These are phyloP conservation scores for Fusarium torulosum DNA, from an alignment of 2,329 filamentous ascomycete genomes.

Conservation along the genomic window DNA sequence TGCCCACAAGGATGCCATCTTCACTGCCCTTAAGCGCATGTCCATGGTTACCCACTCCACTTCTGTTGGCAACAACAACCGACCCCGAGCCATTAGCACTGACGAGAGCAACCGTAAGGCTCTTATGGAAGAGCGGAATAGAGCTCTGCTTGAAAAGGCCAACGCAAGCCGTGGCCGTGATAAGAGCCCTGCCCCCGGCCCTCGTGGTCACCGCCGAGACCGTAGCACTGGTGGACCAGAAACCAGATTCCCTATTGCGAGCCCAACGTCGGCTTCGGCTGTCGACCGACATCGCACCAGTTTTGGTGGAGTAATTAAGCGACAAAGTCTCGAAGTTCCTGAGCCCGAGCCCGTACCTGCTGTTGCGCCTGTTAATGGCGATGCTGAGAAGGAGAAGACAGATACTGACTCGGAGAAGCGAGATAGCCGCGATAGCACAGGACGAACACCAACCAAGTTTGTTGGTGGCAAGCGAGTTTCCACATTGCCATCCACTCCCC, in stretches of 20 bases:
- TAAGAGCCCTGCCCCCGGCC: slow-evolving; percentile 76
- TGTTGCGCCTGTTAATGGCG: slow-evolving; percentile 60
- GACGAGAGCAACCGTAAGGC: slow-evolving; percentile 96
- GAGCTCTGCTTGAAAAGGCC: slow-evolving; percentile 78
- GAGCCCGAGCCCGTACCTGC: slow-evolving; percentile 60
- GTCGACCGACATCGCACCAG: slow-evolving; percentile 65
- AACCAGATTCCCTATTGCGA: slow-evolving; percentile 87
- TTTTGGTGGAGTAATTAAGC: slow-evolving; percentile 64
- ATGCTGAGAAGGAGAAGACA: slow-evolving; percentile 44
- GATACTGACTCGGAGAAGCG: slow-evolving; percentile 65
- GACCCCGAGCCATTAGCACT: slow-evolving; percentile 89
- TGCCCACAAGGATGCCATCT: slow-evolving; percentile 93
- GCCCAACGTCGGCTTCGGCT: slow-evolving; percentile 66
- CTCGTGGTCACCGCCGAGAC: slow-evolving; percentile 78
- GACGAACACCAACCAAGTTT: slow-evolving; percentile 59
- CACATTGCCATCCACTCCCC: slow-evolving; percentile 46
- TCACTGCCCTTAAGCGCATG: slow-evolving; percentile 94
- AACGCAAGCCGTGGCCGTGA: slow-evolving; percentile 76
- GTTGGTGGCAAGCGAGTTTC: slow-evolving; percentile 63
- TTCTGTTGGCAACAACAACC: slow-evolving; percentile 64
- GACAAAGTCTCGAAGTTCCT: slow-evolving; percentile 86
- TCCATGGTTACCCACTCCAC: slow-evolving; percentile 76
- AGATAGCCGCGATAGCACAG: slow-evolving; percentile 75
- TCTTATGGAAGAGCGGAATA: slow-evolving; percentile 92
- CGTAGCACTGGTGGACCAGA: slow-evolving; percentile 79